A percentile compares a stretch with the other conserved stretches of the same genome.
These are phyloP conservation scores for Aspergillus sp. DNA, from an alignment of 2,329 filamentous ascomycete species.

Conservation along the genomic window DNA sequence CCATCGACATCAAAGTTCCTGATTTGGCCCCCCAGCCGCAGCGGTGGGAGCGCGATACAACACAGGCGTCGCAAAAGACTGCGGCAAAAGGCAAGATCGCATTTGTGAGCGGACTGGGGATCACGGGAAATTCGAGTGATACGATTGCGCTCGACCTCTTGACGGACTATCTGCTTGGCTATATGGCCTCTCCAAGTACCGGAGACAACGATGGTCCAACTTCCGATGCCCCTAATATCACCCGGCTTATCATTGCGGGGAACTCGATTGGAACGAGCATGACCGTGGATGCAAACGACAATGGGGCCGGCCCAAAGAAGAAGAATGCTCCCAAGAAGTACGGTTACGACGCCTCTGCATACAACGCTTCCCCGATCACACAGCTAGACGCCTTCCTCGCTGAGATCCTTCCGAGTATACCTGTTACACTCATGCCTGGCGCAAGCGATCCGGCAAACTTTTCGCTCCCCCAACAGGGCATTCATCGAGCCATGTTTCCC, in stretches of 20 bases:
- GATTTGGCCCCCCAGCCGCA: conserved; percentile 79
- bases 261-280: conserved; percentile 67
- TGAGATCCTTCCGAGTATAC: conserved; percentile 77
- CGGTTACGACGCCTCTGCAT: conserved; percentile 84
- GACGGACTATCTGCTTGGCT: conserved; percentile 83
- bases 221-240: conserved; percentile 56
- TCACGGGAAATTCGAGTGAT: conserved; percentile 74
- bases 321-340: conserved; percentile 72
- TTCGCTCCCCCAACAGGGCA: conserved; percentile 85
- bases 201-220: conserved; percentile 50
- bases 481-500: conserved; percentile 90
- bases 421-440: conserved; percentile 85
- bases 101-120: conserved; percentile 81
- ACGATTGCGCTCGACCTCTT: conserved; percentile 73
- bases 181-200: conserved; percentile 57
- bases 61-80: conserved; percentile 36
- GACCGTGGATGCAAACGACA: conserved; percentile 27
- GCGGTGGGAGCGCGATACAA: conserved; percentile 67
- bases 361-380: conserved; percentile 81
- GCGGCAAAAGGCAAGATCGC: conserved; percentile 67
- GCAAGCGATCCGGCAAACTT: conserved; percentile 82
- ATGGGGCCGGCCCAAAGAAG: conserved; percentile 29
- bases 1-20: conserved; percentile 84
- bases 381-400: conserved; percentile 81
- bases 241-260: conserved; percentile 83